Evolutionary conservation across 176 grass and related monocot genomes (phyloP).

Genomic region (Phyllostachys edulis): DNA sequence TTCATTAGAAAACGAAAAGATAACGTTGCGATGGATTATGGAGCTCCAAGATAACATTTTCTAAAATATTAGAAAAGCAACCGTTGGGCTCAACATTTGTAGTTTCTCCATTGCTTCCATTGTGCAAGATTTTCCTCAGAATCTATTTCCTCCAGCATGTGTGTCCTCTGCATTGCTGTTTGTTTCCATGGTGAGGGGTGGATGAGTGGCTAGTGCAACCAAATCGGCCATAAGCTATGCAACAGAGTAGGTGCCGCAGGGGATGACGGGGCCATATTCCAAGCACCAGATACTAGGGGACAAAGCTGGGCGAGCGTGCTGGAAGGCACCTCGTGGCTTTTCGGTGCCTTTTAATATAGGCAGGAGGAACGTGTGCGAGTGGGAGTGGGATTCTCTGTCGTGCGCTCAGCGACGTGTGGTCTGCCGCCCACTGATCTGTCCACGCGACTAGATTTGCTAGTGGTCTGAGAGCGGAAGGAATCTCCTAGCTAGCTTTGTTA

Average conservation of each 20-base stretch:
- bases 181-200: no score
- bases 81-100: background rate
- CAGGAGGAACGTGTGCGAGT: background rate
- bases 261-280: background rate
- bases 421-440: no score
- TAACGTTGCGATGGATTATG: background rate
- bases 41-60: background rate
- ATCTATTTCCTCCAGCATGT: background rate
- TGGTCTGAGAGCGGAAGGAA: no score
- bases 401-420: background rate
- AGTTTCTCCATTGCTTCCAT: background rate
- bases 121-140: background rate
- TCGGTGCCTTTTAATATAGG: no score
- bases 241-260: background rate
- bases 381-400: slow-evolving; percentile 9
- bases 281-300: background rate
- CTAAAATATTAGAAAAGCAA: background rate
- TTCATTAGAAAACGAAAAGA: background rate
- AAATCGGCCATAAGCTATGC: background rate
- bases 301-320: background rate
- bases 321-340: background rate
- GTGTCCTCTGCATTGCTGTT: no score
- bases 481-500: no score
- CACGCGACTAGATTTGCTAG: no score
- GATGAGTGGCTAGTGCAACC: no score